Base-by-base conservation (phyloP, 2,329 filamentous ascomycete genomes). In the Fusarium neocosmosporiellum region DNA sequence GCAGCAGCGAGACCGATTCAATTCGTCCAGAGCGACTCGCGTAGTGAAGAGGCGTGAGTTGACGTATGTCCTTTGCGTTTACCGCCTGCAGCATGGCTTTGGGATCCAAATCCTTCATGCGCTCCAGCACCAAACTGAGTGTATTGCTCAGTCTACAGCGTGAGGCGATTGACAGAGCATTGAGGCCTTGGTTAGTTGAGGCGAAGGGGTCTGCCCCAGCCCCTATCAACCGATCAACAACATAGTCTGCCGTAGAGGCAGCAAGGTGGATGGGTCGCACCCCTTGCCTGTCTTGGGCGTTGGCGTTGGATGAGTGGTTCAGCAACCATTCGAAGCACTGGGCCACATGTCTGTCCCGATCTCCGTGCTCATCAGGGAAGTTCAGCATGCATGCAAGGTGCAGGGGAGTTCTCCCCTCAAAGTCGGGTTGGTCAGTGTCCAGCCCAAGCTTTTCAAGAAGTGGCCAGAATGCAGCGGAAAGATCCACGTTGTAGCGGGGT, bases 1-100 rank as follows among this genome's bases (percentile, higher is more conserved):
- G 50, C 3, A 75, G 31, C 4, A 73, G 46, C 8, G 48, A 10
- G 10, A 76, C 74, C 1, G 67, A 64, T 31, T 76, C 69, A 1
- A 70, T 36, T 3, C 57, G 20, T 1, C 66, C 65, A 4, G 71
- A 74, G 7, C 66, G 66, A 24, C 69, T 67, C 1, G 73, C 71
- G 22, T 76, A 76, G 50, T 75, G 69, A 14, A 75, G 48, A 18
- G 73, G 73, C 0, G 73, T 73, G 18, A 69, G 61, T 16, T 74
- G 66, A 4, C 27, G 29, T 3, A 50, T 22, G 31, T 74, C 59
- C 43, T 60, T 75, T 8, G 72, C 61, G 36, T 74, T 67, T 24
- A 67, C 37, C 5, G 57, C 61, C 22, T 24, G 43, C 5, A 27
- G 57, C 14, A 37, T 67, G 5, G 41, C 55, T 13, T 41, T 5